Conservation (phyloP, 306 rosid species). For the Glycine soja region DNA sequence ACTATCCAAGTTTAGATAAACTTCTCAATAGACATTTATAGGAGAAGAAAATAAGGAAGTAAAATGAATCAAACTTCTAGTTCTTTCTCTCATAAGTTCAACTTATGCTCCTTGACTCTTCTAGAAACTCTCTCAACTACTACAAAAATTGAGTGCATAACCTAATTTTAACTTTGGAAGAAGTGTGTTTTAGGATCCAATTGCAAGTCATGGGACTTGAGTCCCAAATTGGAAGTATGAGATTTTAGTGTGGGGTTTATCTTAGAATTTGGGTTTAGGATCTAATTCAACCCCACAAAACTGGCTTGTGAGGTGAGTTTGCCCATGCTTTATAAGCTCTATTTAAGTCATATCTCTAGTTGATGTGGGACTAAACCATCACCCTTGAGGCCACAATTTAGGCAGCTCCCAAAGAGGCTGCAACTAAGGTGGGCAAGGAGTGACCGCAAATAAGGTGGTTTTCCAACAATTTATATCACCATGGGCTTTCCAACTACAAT, state of each 20-base stretch:
- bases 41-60: not conserved
- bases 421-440: no score
- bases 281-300: no score
- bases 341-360: no score
- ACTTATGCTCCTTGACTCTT: not conserved
- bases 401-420: no score
- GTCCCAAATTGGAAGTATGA: not conserved
- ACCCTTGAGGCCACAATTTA: no score
- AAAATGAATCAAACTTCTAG: not conserved
- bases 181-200: not conserved
- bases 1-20: slow-evolving; percentile 11
- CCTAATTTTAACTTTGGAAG: not conserved
- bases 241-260: not conserved
- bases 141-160: slow-evolving; percentile 2
- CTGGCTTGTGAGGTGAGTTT: no score
- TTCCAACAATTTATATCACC: no score
- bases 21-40: not conserved
- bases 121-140: not conserved
- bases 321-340: no score
- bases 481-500: not conserved
- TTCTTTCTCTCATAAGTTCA: not conserved
- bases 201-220: not conserved
- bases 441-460: no score
- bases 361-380: no score
- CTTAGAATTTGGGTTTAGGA: no score